Conservation (phyloP, 1,284 basidiomycete species). For the Puccinia triticina region DNA sequence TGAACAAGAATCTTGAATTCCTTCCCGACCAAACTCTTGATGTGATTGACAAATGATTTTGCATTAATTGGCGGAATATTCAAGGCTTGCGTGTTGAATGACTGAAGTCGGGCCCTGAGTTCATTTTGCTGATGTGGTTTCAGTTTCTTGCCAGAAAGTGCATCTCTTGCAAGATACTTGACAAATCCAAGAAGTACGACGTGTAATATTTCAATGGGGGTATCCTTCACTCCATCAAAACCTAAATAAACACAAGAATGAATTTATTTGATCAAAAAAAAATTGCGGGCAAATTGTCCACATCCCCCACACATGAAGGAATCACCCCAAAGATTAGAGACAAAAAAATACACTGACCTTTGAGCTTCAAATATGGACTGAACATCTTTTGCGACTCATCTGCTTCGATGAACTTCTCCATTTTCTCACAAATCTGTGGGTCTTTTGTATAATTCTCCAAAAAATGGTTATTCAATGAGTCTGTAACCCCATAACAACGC, state of each 20-base stretch:
- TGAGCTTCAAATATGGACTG: too few relatives aligned
- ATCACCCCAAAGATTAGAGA: too few relatives aligned
- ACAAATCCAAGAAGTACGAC: slow-evolving; percentile 46
- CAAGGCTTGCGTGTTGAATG: neutral
- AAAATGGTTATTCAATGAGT: too few relatives aligned
- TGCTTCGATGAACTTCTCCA: too few relatives aligned
- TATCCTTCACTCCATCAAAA: slow-evolving; percentile 53
- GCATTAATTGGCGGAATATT: neutral
- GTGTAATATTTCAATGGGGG: slow-evolving; percentile 59
- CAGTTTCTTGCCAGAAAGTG: slow-evolving; percentile 53
- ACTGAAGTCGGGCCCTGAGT: neutral
- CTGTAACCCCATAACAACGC: too few relatives aligned
- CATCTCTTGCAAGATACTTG: neutral
- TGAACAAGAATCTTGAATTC: neutral
- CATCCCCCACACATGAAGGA: neutral
- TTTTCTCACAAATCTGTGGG: too few relatives aligned
- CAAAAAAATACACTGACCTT: too few relatives aligned
- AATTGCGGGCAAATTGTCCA: too few relatives aligned
- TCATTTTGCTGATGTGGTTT: neutral
- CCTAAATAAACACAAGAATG: neutral
- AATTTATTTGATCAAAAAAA: neutral
- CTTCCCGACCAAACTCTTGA: neutral
- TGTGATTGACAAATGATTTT: neutral
- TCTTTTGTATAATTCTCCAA: too few relatives aligned
- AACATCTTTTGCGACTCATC: too few relatives aligned